phyloP scores from a whole-genome alignment of 257 asterid species.

The Osmanthus fragrans region DNA sequence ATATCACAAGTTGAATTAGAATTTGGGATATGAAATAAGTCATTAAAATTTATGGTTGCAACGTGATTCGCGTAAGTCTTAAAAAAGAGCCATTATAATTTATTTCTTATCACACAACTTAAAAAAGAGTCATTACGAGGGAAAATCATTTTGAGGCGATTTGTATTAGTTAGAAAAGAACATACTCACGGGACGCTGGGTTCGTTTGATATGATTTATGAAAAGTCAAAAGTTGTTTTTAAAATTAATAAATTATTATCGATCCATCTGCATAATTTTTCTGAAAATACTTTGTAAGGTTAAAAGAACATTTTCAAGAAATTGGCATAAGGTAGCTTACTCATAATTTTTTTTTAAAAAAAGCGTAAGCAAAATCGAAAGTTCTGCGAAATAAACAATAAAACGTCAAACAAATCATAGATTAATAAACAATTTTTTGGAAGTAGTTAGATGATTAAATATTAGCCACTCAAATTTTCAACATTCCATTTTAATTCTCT shows the following conservation, averaged over 20 bases:
- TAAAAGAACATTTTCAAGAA: no score
- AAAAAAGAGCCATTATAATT: constrained; percentile 20
- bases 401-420: background rate
- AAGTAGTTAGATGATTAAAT: no score
- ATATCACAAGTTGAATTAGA: background rate
- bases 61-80: background rate
- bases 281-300: no score
- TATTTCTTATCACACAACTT: background rate
- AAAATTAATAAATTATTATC: no score
- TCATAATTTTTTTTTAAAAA: no score
- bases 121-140: constrained; percentile 9
- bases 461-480: background rate
- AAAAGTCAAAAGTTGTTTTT: no score
- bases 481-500: background rate
- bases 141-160: background rate
- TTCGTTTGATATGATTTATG: no score
- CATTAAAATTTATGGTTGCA: background rate
- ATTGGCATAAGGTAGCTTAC: no score
- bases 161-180: background rate
- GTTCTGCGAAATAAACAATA: no score
- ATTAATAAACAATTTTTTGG: background rate
- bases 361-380: no score
- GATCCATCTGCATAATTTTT: no score
- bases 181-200: background rate
- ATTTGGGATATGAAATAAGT: background rate